Evolutionary conservation across 1,284 basidiomycete species (phyloP).

Genomic region (Cerioporus squamosus): DNA sequence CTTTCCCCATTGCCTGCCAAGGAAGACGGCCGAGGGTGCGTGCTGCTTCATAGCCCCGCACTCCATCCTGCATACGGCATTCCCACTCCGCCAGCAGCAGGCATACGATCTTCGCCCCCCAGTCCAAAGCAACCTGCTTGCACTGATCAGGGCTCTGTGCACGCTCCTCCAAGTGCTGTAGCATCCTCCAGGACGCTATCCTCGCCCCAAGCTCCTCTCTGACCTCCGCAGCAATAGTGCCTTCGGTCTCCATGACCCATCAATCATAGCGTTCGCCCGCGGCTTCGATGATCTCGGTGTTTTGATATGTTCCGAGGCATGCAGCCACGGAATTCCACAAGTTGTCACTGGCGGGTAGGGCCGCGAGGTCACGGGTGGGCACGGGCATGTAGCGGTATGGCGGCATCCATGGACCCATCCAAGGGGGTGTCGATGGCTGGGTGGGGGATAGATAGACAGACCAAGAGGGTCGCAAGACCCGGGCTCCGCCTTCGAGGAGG

Average conservation of each 20-base stretch:
- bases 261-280: too few species aligned
- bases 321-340: too few species aligned
- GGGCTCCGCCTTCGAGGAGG: too few species aligned
- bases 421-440: too few species aligned
- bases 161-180: not conserved
- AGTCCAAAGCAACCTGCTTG: slow-evolving; percentile 1
- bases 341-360: too few species aligned
- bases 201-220: not conserved
- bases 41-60: not conserved
- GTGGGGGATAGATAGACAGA: too few species aligned
- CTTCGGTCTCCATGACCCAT: not conserved
- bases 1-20: slow-evolving; percentile 4
- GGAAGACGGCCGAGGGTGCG: not conserved
- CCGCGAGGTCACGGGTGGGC: too few species aligned
- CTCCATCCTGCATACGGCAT: not conserved
- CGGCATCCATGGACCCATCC: too few species aligned
- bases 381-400: too few species aligned
- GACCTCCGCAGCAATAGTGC: not conserved
- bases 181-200: not conserved
- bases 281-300: too few species aligned
- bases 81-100: slow-evolving; percentile 1
- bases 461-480: too few species aligned
- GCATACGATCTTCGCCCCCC: not conserved
- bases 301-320: too few species aligned
- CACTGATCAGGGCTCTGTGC: not conserved